Evolutionary conservation across 2,329 filamentous ascomycete species (phyloP), one percentile per base, ranked within the genome.

Genomic region (Pestalotiopsis fici): DNA sequence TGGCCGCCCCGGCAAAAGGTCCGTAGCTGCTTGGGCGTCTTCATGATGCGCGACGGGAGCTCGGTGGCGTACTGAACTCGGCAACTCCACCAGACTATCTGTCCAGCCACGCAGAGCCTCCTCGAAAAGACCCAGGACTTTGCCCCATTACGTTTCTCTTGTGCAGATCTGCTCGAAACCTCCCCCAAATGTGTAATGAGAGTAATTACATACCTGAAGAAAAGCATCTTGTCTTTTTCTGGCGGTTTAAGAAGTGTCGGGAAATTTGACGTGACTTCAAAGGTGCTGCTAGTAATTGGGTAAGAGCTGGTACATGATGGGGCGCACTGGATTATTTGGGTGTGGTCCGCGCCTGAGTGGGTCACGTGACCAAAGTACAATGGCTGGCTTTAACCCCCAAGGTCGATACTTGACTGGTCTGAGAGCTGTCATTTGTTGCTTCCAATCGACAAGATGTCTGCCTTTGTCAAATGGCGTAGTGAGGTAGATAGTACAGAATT

Each of bases 121-220:
- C 43, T 9, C 9, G 18, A 11, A 21, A 4, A 18, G 43, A 18
- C 9, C 18, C 43, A 9, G 6, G 21, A 50, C 21, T n/a, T 9
- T 21, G 15, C 43, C 43, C 18, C 9, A 7, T 18, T 6, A 18
- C n/a, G 18, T 50, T 50, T 60, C 27, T 25, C 23, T 25, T 5
- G 55, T 21, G 15, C n/a, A 15, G 55, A 23, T 57, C 55, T 21
- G n/a, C 21, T 23, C 23, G 12, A 2, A 21, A 57, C n/a, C n/a
- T 31, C 57, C 27, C n/a, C 28, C 27, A 5, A 60, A n/a, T 4
- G 55, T 25, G 27, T 4, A 13, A 3, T n/a, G 5, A 12, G 21
- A 35, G 21, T 4, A n/a, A 21, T 21, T 21, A 69, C 73, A 11
- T 73, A 74, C 72, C 73, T 74, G 66, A 74, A 74, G 66, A 74